A percentile compares a stretch with the other conserved stretches of the same genome.
Conservation (phyloP, 1,284 basidiomycete species). For the Ganoderma lucidum region DNA sequence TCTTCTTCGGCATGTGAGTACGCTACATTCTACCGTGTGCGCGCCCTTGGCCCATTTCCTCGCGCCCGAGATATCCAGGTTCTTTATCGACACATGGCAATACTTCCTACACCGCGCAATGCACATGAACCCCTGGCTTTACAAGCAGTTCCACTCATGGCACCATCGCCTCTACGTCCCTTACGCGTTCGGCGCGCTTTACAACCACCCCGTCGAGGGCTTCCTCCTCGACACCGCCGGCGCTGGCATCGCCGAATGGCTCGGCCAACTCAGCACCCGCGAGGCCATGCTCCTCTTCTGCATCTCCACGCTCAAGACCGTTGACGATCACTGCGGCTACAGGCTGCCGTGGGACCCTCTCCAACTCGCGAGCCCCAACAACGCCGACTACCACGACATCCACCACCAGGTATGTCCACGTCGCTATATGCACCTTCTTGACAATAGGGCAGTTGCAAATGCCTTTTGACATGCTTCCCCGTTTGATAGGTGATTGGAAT, state of each 20-base stretch:
- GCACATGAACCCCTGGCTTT: slow-evolving; percentile 92
- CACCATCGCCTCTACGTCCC: slow-evolving; percentile 98
- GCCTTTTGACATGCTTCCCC: not conserved
- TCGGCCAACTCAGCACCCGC: slow-evolving; percentile 79
- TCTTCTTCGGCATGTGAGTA: slow-evolving; percentile 87
- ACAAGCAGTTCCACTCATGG: slow-evolving; percentile 92
- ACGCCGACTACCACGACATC: slow-evolving; percentile 98
- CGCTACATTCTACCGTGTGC: not conserved
- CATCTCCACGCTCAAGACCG: slow-evolving; percentile 91
- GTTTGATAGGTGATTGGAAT: slow-evolving; percentile 80
- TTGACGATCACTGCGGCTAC: slow-evolving; percentile 98
- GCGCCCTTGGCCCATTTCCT: not conserved
- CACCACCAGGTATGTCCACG: slow-evolving; percentile 82
- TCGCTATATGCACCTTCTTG: not conserved
- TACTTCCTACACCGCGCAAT: slow-evolving; percentile 95
- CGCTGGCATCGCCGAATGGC: slow-evolving; percentile 78
- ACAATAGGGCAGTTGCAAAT: not conserved
- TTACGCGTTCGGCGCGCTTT: slow-evolving; percentile 96
- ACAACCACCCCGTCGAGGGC: slow-evolving; percentile 98
- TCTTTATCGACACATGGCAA: slow-evolving; percentile 98
- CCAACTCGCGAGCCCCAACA: slow-evolving; percentile 91
- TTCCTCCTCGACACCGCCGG: slow-evolving; percentile 88
- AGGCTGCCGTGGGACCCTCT: slow-evolving; percentile 89
- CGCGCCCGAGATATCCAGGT: slow-evolving; percentile 55
- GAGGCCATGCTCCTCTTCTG: slow-evolving; percentile 89